Base-by-base conservation (phyloP, 208 protist genomes). In the Acanthamoeba royreba region DNA sequence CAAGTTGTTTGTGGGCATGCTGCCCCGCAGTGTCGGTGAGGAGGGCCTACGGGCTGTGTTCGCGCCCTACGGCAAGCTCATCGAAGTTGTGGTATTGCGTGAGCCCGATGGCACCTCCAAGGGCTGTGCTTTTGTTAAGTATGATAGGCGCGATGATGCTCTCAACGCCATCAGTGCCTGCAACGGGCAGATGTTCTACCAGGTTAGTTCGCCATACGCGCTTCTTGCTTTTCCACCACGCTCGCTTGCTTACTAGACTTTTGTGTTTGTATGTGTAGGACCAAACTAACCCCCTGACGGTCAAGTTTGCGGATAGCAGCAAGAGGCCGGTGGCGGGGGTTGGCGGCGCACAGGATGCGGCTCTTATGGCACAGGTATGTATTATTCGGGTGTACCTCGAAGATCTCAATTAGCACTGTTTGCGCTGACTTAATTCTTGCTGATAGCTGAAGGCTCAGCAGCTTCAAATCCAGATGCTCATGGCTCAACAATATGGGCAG, bases 1-100 rank as follows among this genome's bases (percentile, higher is more conserved):
- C 47, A 97, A 97, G 93, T 52, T 97, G 28, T 97, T 97, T 69
- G 91, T 97, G 49, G 97, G 97, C 28, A 97, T 97, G 96, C 33
- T 97, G 3, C 90, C 96, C 25, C 81, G 87, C 15, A 61, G 42
- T 8, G 83, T 92, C 13, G 53, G n/a, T 2, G 96, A 97, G 35
- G 89, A 95, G 3, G 55, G 93, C 3, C 61, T 97, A 13, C 53
- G 74, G 46, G 38, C 42, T 1, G 66, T 97, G 17, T 97, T 97
- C 86, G 55, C 42, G 17, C 46, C 88, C 49, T 97, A 96, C 86
- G 96, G 96, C 66, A 22, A 45, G 1, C 93, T 97, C 63, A 40
- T 85, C 4, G 94, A 95, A 52, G 88, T 94, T 33, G 91, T 72
- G 40, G 61, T 97, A 28, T 85, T 97, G 19, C 79, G 92, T 42